Evolutionary conservation across 2,329 filamentous ascomycete genomes (phyloP), one percentile per base, ranked within the genome.

Genomic region (Arthrocladium fulminans): DNA sequence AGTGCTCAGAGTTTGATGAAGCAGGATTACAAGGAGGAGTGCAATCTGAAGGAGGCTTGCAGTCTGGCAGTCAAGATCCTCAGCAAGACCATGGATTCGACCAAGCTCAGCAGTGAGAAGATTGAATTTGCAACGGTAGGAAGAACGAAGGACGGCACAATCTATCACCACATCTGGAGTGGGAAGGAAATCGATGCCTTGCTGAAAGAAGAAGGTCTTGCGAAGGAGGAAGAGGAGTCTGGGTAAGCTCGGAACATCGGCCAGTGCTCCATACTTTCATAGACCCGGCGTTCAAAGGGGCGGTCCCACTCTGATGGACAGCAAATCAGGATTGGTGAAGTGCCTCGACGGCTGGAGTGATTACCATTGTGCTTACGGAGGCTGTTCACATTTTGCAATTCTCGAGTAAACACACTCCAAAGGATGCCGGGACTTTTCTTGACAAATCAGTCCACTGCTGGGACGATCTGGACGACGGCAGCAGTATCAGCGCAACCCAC

Each of bases 31-130:
- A 96, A 97, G 77, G 92, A 98, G 72, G 89, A 97, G 60, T 97
- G 89, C 69, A 84, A 87, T 57, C 70, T 98, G 64, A 87, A 95
- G 73, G 92, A 98, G 73, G 92, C 94, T 3, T 98, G 92, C 67
- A 88, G 85, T 47, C 84, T 96, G 77, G 92, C 92, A 9, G 92
- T 98, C 67, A 98, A 98, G 79, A 92, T 98, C 55, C 73, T 98
- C 57, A 97, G 92, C 79, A 98, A 98, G 82, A 98, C 92, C 4
- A 98, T 98, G 94, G 92, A 98, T 68, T 95, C 89, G 48, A 97
- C 90, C 47, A 98, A 96, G 77, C 73, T 98, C 65, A 96, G 88
- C 75, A 95, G 88, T 65, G 92, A 98, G 78, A 98, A 98, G 80
- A 95, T 98, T 65, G 92, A 98, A 66, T 98, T 98, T 64, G 94